Base-by-base conservation (phyloP, 352 stramenopile species). In the Phytophthora multivora region DNA sequence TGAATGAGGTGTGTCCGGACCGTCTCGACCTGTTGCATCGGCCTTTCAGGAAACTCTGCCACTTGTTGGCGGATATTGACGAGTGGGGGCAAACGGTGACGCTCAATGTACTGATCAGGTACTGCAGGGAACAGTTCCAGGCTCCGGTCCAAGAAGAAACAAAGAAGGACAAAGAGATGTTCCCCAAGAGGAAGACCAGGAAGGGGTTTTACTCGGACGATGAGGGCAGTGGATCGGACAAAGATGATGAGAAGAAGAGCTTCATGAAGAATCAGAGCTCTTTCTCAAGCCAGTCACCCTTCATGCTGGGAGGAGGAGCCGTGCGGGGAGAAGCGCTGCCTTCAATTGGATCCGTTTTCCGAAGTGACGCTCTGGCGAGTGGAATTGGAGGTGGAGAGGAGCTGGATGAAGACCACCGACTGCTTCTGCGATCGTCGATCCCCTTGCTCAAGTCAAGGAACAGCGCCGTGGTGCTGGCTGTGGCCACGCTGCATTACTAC, bases 1-100 rank as follows among this genome's bases (percentile, higher is more conserved):
- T 99, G 51, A 90, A 86, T 39, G 97, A 99, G 73, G 90, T 99
- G 26, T 99, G 96, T 82, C 96, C 97, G 0, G 78, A 98, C 35
- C 80, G 94, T 5, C 82, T 98, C 43, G 96, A 99, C 59, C 65
- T 99, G 26, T 77, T 99, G 30, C 97, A 99, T 71, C 75, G 75
- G 0, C 88, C 84, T 52, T 99, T 97, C 83, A 87, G 97, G 25
- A 99, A 98, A 77, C 79, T 99, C 31, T 99, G 97, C 80, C 95
- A 98, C 67, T 77, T 99, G 51, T 74, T 99, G 16, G 97, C 96
- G 0, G 97, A 99, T 76, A 96, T 99, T 55, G 97, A 99, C 80
- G 97, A 99, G 72, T 99, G 97, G 97, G 94, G 93, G 6, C 97
- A 99, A 68, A 96, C 98, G 28, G 80, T 98, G n/a, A 86, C 79